Percentiles rank a stretch among this genome's conserved stretches.
Evolutionary conservation across 768 basidiomycete genomes (phyloP).

Genomic region (Phanerochaete sordida): DNA sequence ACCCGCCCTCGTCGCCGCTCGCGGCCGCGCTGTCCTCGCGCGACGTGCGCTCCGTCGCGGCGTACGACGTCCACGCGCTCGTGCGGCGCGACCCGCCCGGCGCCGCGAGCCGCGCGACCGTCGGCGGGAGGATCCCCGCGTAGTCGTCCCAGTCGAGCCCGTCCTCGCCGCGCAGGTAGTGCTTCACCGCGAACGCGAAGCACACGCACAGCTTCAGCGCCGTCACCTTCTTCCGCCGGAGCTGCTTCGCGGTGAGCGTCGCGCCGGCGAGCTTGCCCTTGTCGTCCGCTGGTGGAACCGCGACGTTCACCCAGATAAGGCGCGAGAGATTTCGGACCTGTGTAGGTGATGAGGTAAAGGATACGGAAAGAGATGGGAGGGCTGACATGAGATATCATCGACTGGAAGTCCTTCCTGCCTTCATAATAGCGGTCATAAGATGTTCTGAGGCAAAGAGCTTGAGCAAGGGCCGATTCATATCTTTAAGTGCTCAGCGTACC

Average conservation of each 20-base stretch:
- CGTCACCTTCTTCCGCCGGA: conserved; percentile 66
- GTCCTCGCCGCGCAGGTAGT: conserved; percentile 85
- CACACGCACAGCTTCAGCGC: conserved; percentile 63
- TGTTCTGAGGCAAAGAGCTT: conserved; percentile 37
- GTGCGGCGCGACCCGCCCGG: conserved; percentile 26
- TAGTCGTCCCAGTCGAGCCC: conserved; percentile 71
- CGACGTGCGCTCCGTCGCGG: conserved; percentile 24
- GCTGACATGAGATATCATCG: conserved; percentile 59
- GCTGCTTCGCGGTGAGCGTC: conserved; percentile 45
- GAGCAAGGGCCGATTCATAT: too few relatives aligned
- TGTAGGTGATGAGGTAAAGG: not conserved
- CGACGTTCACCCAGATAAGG: conserved; percentile 75
- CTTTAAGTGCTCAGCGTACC: too few relatives aligned
- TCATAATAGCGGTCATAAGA: conserved; percentile 89
- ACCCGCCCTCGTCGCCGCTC: conserved; percentile 14
- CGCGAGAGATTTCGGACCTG: conserved; percentile 73
- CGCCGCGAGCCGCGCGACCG: conserved; percentile 43
- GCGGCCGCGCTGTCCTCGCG: conserved; percentile 6
- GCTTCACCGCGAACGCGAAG: conserved; percentile 70
- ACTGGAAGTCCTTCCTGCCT: conserved; percentile 80
- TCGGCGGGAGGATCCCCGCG: conserved; percentile 58
- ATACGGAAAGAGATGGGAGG: not conserved
- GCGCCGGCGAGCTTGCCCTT: conserved; percentile 53
- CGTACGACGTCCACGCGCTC: conserved; percentile 35
- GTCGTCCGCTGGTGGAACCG: conserved; percentile 55